Evolutionary conservation across 345 rosid genomes (phyloP), one percentile per base, ranked within the genome.

Genomic region (Xanthoceras sorbifolium): DNA sequence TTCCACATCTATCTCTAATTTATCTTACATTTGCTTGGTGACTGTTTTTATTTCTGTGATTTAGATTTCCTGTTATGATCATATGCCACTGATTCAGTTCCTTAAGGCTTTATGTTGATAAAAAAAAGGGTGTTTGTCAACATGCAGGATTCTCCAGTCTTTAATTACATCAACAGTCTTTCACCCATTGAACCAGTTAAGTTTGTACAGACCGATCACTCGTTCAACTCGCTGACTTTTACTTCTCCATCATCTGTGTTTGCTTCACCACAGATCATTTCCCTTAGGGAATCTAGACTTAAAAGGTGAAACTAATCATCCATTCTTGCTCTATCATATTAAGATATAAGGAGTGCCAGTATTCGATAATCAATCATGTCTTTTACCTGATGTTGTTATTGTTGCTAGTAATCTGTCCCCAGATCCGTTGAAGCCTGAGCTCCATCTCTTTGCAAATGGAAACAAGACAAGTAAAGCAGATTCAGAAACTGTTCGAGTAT

Each of bases 131-230:
- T 31, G 72, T 20, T 23, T 25, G 71, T 78, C 42, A 22, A 52
- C 22, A 0, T 85, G 86, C 88, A 91, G 97, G 88, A 88, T 84
- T 91, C 97, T 69, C 97, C 92, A 3, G 90, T 90, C 20, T 91
- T 88, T 76, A 87, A 86, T 72, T 91, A 84, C 82, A 91, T 91
- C 22, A 86, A 78, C 77, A 89, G 76, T 11, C 91, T 91, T 48
- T 91, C 92, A 0, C 93, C 97, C 12, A 79, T 90, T 22, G 91
- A 88, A 50, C 80, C 82, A 18, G 84, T 81, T 9, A 91, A 87
- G 76, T 83, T 81, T 59, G 11, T 72, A 38, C 79, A 77, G 36
- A 31, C 65, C 0, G 86, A 76, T 62, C 83, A 73, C 52, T 77
- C 80, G 20, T 82, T 85, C 69, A 83, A 74, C 69, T 81, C 86